These are phyloP conservation scores for Diaporthe sp. DNA, from an alignment of 2,329 filamentous ascomycete genomes.

Conservation along the genomic window DNA sequence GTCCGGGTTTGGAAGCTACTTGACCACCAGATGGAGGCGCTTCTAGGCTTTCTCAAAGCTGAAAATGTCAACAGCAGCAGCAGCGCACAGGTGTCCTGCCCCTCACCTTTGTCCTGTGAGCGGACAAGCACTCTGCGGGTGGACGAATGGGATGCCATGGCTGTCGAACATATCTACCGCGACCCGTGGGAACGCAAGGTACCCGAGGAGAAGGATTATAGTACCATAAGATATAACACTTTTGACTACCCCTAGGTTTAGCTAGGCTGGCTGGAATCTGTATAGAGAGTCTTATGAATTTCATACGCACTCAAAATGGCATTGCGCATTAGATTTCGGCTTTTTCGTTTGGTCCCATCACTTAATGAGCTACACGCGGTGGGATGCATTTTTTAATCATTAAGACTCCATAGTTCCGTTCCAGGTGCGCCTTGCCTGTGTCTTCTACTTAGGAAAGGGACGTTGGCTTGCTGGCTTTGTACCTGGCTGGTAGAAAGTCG, in stretches of 20 bases:
- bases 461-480: not conserved
- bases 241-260: not conserved
- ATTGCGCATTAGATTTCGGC: not conserved
- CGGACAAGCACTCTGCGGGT: not conserved
- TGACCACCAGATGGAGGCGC: not conserved
- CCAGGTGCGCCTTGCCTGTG: not conserved
- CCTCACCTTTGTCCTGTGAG: slow-evolving; percentile 1
- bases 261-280: not conserved
- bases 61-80: not conserved
- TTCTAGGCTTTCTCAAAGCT: not conserved
- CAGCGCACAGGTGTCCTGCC: not conserved
- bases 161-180: not conserved
- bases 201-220: not conserved
- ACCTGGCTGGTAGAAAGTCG: too few species aligned
- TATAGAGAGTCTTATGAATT: not conserved
- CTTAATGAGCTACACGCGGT: not conserved
- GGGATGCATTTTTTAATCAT: not conserved
- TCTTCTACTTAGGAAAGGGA: not conserved
- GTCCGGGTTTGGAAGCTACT: slow-evolving; percentile 4
- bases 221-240: not conserved
- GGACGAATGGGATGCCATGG: slow-evolving; percentile 4
- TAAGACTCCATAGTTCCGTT: not conserved
- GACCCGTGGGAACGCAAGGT: not conserved
- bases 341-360: not conserved
- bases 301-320: not conserved